Evolutionary conservation across 2,329 filamentous ascomycete genomes (phyloP), one percentile per base, ranked within the genome.

Genomic region (Ophioceras dolichostomum): DNA sequence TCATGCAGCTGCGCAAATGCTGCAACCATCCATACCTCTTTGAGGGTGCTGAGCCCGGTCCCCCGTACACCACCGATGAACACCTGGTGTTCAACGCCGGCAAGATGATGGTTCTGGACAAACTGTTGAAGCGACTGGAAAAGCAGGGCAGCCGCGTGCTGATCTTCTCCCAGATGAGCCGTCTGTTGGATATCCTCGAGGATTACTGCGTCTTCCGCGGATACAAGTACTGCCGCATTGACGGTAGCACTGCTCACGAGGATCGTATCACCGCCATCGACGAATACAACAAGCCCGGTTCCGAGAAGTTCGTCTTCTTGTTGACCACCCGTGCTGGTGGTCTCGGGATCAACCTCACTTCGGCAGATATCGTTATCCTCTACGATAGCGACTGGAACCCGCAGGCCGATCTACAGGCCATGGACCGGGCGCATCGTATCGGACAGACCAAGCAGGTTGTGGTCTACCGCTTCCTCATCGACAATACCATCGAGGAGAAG

Each of bases 361-460:
- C 74, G 42, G 91, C 91, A 39, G 91, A 98, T 50, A 94, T 96
- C 52, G 91, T 98, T 41, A 76, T 98, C 21, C 74, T 98, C 6
- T 98, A 91, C 53, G 91, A 98, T 58, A 95, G 88, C 50, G 91
- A 98, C 56, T 98, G 91, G 91, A 96, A 95, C 52, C 91, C 91
- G 9, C 91, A 98, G 60, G 91, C 91, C 14, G 91, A 98, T 76
- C 64, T 98, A 41, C 91, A 98, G 59, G 91, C 91, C 39, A 98
- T 98, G 91, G 91, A 98, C 53, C 84, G 91, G 55, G 91, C 91
- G 36, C 91, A 98, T 64, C 86, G 91, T 63, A 98, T 98, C 49
- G 91, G 91, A 28, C 91, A 98, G 62, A 98, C 86, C 5, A 98
- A 98, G 62, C 91, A 98, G 56, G 91, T 98, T 10, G 74, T 88